A percentile compares a stretch with the other conserved stretches of the same genome.
phyloP scores from a whole-genome alignment of 176 grass and related monocot species.

The Luzula sylvatica region DNA sequence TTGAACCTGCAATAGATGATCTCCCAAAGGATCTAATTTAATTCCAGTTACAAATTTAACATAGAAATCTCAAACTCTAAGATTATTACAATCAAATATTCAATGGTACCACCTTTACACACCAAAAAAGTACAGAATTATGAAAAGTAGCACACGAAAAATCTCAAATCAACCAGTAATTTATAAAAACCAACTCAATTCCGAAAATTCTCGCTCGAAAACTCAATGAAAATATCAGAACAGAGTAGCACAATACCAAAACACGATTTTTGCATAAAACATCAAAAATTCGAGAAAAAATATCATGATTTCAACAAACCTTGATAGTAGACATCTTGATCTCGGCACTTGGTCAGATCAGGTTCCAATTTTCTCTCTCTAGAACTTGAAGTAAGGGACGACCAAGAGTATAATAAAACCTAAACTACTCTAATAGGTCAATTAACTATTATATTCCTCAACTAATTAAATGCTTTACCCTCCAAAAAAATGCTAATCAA shows the following conservation, averaged over 20 bases:
- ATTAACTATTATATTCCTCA: neutral
- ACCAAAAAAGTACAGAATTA: no score
- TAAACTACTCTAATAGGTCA: conserved; percentile 19
- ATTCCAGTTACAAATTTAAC: no score
- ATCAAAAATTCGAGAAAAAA: neutral
- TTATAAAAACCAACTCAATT: conserved; percentile 5
- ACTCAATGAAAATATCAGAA: neutral
- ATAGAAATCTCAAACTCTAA: no score
- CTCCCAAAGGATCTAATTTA: no score
- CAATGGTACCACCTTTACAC: no score
- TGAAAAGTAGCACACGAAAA: neutral
- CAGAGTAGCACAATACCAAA: neutral
- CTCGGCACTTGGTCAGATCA: conserved; percentile 13
- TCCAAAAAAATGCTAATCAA: conserved; percentile 11
- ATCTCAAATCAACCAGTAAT: neutral
- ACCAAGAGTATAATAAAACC: conserved; percentile 11
- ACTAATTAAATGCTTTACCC: conserved; percentile 10
- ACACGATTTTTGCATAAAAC: neutral
- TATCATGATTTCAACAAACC: neutral
- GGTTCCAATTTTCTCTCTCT: neutral
- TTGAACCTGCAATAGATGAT: no score
- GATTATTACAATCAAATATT: no score
- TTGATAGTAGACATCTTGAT: conserved; percentile 26
- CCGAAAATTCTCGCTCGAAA: neutral
- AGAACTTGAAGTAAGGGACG: conserved; percentile 18